Evolutionary conservation across 2,329 filamentous ascomycete genomes (phyloP), one percentile per base, ranked within the genome.

Genomic region (Septoria petroselini): DNA sequence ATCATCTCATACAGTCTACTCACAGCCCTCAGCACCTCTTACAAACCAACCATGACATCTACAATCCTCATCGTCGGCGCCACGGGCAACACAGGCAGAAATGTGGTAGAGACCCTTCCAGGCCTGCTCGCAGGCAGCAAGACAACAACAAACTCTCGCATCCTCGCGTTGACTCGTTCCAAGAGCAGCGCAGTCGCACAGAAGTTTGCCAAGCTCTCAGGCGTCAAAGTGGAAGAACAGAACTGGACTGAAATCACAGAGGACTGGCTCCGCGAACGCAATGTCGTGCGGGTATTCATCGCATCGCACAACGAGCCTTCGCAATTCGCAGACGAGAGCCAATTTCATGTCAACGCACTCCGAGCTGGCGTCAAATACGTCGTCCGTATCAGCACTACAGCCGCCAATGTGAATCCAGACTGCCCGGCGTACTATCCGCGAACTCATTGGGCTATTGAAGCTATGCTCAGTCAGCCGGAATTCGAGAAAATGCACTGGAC

Each of bases 391-490:
- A 73, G 70, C 0, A 74, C 71, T 0, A 70, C 62, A 0, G 66
- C 65, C 1, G 55, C 63, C 0, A 69, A 70, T 17, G 66, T 73
- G 2, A 61, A 60, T n/a, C 69, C 71, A 0, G 65, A 68, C 44
- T 64, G 9, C 35, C 30, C 14, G 0, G 65, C 62, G 0, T 73
- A 69, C 54, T 73, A 74, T 44, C 41, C 66, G 3, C 63, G 71
- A 4, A 29, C 57, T 0, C 71, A 74, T 40, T 73, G 70, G 71
- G 72, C 72, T 0, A 68, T 74, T 14, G 71, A 74, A 54, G 15
- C 59, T 4, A 45, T 73, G 33, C 61, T 74, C 3, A 48, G 53
- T 43, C 63, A 69, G 25, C 63, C 66, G 0, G 68, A 71, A 42
- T 73, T 73, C 41, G 34, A 48, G 7, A 14, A 23, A 2, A 47